Evolutionary conservation across 108 stramenopile species (phyloP).

Genomic region (Fragilaria crotonensis): DNA sequence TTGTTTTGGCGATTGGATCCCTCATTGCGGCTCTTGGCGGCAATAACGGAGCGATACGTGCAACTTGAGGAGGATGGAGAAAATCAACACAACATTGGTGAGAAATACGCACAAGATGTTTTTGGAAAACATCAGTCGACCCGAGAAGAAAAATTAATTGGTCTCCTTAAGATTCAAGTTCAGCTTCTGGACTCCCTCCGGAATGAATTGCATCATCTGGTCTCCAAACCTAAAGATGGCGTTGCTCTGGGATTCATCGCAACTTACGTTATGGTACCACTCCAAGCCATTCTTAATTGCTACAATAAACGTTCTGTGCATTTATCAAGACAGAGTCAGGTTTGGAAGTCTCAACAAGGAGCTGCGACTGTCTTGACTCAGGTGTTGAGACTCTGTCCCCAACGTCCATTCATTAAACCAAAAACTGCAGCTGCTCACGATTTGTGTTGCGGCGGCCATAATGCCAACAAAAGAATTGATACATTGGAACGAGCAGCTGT

Average conservation of each 20-base stretch:
- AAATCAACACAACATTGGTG: no score
- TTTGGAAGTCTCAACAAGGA: background rate
- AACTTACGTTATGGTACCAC: background rate
- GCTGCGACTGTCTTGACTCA: background rate
- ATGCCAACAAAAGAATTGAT: background rate
- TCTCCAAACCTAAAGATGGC: background rate
- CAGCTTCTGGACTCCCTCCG: background rate
- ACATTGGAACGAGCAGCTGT: background rate
- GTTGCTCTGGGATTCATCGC: background rate
- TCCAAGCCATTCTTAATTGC: background rate
- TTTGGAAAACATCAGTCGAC: no score
- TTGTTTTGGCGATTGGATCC: no score
- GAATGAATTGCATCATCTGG: background rate
- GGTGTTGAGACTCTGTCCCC: background rate
- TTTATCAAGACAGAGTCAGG: background rate
- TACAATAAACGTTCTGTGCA: background rate
- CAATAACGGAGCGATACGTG: no score
- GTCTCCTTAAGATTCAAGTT: background rate
- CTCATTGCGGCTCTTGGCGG: no score
- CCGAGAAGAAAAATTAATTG: no score
- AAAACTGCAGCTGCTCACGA: background rate
- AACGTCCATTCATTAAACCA: background rate
- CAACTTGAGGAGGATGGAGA: no score
- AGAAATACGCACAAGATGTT: no score
- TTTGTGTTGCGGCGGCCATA: background rate